Base-by-base conservation (phyloP, 1,284 basidiomycete genomes). In the Cryptococcus sp. region DNA sequence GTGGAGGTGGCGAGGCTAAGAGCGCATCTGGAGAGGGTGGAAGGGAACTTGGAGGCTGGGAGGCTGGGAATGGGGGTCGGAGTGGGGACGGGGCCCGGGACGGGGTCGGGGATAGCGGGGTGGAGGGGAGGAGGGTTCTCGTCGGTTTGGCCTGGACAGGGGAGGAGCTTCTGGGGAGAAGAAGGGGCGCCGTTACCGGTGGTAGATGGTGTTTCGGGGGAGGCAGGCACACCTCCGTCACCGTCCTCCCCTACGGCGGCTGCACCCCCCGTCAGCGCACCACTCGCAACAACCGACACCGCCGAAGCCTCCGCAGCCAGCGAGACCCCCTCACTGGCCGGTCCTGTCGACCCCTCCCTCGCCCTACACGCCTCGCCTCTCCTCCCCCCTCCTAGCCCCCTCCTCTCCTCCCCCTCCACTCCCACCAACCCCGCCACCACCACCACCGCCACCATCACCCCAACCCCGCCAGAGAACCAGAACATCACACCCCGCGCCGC, bases 1-100 rank as follows among this genome's bases (percentile, higher is more conserved):
- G 79, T 82, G 33, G 82, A 82, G 21, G 68, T 91, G 11, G 77
- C 80, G 8, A 68, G 85, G 4, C 75, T 93, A n/a, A 81, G 81
- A 43, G 79, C 79, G 55, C 80, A 93, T 24, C 76, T 84, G 11
- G 81, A 82, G 12, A 86, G 90, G 62, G 74, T 56, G 40, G 35
- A 54, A 24, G 52, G 40, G 18, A 40, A 48, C 37, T 21, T 59
- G 16, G 40, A 23, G 23, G 43, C 53, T 33, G 50, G 49, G 6
- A 39, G 55, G 33, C 37, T 24, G 37, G 56, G 55, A 46, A 28
- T 40, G 23, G 49, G 77, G 61, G 80, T 80, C 67, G 91, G 59
- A 51, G 36, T 47, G 40, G 36, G 54, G 28, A 33, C 9, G 28
- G 28, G 28, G 28, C 28, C 28, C 28, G 28, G 5, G 4, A 4